Base-by-base conservation (phyloP, 169 alveolate genomes). In the Plasmodium gonderi region DNA sequence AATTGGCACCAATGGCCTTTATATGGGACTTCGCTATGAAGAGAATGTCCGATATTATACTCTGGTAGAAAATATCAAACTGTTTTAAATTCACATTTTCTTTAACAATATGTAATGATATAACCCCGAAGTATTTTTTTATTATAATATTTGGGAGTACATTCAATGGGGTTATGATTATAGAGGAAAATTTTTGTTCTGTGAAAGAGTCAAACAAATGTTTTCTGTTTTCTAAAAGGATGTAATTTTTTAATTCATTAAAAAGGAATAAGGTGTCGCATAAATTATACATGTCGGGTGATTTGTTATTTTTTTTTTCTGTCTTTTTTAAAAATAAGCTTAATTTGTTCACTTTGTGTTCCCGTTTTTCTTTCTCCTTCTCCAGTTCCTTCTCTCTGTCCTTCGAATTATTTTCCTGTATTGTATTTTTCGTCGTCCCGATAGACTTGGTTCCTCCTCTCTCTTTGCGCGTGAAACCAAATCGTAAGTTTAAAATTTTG, bases 71-170 rank as follows among this genome's bases (percentile, higher is more conserved):
- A 44, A 87, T 67, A 54, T 87, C 93, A 31, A 87, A 87, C 38
- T 87, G 78, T 40, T 87, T 87, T 40, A 87, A 45, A 44, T 87
- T 87, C 0, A 87, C 79, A 36, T 87, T 76, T 36, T 87, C 93
- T 11, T 87, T 87, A 1, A 87, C 93, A 1, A 87, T 76, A 65
- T 87, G 93, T 12, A 87, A 14, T 3, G 93, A 87, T n/a, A 87
- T 87, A 23, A 87, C 87, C 8, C 93, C 93, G n/a, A 87, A 87
- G 17, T 87, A 87, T 87, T 87, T 87, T 60, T 87, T 87, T n/a
- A 87, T 44, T 38, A 87, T 87, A 38, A 87, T 83, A 33, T 87
- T 75, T 20, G 93, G 93, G 1, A 87, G 72, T 29, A 87, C 54
- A 45, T 87, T 87, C 9, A 87, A 67, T 3, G 93, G 93, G 44